phyloP scores from a whole-genome alignment of 495 filamentous ascomycete genomes.

The Podospora sp. region DNA sequence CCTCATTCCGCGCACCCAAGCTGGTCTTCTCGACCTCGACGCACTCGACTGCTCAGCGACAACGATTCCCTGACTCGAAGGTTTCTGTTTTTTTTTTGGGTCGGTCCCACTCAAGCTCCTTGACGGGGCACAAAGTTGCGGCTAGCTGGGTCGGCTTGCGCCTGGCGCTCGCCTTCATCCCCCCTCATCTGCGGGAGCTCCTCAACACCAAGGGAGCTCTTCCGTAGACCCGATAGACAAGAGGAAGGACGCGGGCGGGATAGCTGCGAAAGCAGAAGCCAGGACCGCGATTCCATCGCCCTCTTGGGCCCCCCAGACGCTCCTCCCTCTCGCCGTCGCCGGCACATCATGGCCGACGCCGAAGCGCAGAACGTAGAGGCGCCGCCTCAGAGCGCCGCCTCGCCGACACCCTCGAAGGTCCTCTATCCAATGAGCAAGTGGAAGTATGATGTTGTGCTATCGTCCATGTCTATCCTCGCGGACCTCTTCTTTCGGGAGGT shows the following conservation, averaged over 20 bases:
- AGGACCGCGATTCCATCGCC: neutral
- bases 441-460: conserved; percentile 82
- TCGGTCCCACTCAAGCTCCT: conserved; percentile 10
- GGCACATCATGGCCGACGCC: conserved; percentile 26
- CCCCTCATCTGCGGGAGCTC: neutral
- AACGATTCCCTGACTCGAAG: neutral
- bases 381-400: conserved; percentile 29
- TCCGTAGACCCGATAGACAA: neutral
- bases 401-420: conserved; percentile 50
- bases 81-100: conserved; percentile 6
- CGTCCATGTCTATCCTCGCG: conserved; percentile 79
- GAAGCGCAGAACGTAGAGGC: conserved; percentile 21
- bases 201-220: neutral
- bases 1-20: neutral
- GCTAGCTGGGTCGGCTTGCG: conserved; percentile 1
- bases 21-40: neutral
- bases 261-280: too few species aligned
- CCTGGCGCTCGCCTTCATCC: neutral
- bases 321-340: neutral
- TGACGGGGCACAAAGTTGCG: conserved; percentile 4
- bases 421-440: conserved; percentile 69
- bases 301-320: neutral
- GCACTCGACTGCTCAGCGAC: neutral
- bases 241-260: too few species aligned
- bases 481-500: conserved; percentile 98